Conservation (phyloP, 768 basidiomycete species). For the Kwoniella newhampshirensis region DNA sequence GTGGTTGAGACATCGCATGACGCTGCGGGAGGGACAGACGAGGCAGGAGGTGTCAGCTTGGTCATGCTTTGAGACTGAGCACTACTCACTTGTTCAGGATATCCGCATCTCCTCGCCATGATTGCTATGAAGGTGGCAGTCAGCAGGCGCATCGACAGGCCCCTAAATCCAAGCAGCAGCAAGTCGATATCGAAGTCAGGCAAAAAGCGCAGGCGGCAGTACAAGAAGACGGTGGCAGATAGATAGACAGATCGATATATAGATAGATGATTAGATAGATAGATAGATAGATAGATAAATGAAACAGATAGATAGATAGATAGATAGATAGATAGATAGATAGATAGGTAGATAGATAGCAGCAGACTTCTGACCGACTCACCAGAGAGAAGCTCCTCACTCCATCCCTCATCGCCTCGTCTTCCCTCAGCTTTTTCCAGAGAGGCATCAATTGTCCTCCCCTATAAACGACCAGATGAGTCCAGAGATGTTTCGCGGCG, state of each 20-base stretch:
- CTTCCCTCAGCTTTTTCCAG: constrained; percentile 60
- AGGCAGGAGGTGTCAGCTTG: not conserved
- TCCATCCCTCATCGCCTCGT: constrained; percentile 14
- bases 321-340: too few relatives aligned
- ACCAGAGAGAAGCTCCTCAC: constrained; percentile 29
- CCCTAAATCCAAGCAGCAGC: too few relatives aligned
- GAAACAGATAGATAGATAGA: too few relatives aligned
- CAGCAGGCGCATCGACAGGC: not conserved
- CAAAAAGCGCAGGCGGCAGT: too few relatives aligned
- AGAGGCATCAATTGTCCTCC: constrained; percentile 62
- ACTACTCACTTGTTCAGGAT: constrained; percentile 62
- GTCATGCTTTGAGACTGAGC: not conserved
- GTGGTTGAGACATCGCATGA: constrained; percentile 63
- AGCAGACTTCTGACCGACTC: constrained; percentile 4
- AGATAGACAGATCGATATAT: too few relatives aligned
- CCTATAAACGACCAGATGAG: constrained; percentile 59
- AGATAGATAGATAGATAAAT: too few relatives aligned
- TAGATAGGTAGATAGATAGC: too few relatives aligned
- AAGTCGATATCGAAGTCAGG: too few relatives aligned
- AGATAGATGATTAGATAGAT: too few relatives aligned
- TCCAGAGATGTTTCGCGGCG: constrained; percentile 63
- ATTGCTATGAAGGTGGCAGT: constrained; percentile 58
- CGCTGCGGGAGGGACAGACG: constrained; percentile 20
- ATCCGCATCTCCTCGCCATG: constrained; percentile 74
- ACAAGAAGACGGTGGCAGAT: too few relatives aligned